These are phyloP conservation scores for Spizellomyces punctatus DNA, from an alignment of 192 early-diverging fungal genomes.

Conservation along the genomic window DNA sequence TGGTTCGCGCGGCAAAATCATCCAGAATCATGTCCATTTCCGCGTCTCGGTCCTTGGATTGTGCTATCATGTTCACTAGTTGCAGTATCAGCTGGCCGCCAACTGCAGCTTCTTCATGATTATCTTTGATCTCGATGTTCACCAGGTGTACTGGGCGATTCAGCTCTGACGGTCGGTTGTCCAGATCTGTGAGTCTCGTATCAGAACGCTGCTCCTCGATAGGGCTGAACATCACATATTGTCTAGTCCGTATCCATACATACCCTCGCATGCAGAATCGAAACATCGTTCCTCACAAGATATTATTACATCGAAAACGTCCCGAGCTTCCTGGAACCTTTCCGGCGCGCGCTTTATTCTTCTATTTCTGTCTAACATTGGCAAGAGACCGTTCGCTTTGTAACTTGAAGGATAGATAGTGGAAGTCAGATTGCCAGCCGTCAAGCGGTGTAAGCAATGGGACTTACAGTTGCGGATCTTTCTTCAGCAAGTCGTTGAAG, in stretches of 20 bases:
- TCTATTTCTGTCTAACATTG: slow-evolving; percentile 95
- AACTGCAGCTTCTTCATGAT: slow-evolving; percentile 80
- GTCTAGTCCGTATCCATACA: background rate
- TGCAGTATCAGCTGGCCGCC: slow-evolving; percentile 85
- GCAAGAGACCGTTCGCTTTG: slow-evolving; percentile 81
- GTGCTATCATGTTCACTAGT: slow-evolving; percentile 69
- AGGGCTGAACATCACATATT: background rate
- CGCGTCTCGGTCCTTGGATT: slow-evolving; percentile 70
- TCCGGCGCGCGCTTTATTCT: slow-evolving; percentile 89
- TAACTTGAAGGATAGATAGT: slow-evolving; percentile 53
- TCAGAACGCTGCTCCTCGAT: background rate
- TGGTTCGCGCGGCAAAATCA: slow-evolving; percentile 56
- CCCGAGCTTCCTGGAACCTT: slow-evolving; percentile 74
- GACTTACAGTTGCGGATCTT: slow-evolving; percentile 68
- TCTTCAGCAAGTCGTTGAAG: slow-evolving; percentile 72
- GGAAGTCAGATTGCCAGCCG: background rate
- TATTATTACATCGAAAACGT: slow-evolving; percentile 87
- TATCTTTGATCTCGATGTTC: slow-evolving; percentile 96
- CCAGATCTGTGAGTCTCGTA: slow-evolving; percentile 60
- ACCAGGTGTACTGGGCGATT: slow-evolving; percentile 83
- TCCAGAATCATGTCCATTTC: slow-evolving; percentile 83
- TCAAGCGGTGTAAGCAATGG: background rate
- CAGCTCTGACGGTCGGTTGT: slow-evolving; percentile 64
- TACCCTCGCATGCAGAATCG: slow-evolving; percentile 91
- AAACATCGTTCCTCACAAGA: slow-evolving; percentile 96